These are phyloP conservation scores for Geotrichum bryndzae DNA, from an alignment of 1,139 yeast genomes.

Conservation along the genomic window DNA sequence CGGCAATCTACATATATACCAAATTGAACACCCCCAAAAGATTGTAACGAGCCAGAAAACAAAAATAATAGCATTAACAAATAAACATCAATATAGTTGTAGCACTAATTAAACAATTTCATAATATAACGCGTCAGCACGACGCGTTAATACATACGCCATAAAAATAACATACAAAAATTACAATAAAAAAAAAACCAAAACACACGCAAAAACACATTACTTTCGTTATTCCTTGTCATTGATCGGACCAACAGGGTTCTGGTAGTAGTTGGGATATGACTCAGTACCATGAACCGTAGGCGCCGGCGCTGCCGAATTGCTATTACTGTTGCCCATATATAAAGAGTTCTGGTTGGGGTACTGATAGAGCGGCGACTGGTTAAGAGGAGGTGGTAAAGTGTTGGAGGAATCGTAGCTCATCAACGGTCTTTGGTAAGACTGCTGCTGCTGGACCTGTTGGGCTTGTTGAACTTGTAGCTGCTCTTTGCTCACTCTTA, in stretches of 20 bases:
- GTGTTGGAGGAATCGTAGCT: constrained; percentile 8
- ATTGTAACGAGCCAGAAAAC: background rate
- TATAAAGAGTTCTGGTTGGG: constrained; percentile 3
- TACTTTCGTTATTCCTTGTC: background rate
- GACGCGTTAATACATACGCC: background rate
- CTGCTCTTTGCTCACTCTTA: constrained; percentile 21
- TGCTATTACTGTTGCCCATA: background rate
- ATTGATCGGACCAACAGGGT: background rate
- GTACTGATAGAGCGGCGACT: background rate
- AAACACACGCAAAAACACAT: background rate
- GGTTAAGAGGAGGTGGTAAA: background rate
- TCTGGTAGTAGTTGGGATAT: background rate
- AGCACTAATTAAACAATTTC: background rate
- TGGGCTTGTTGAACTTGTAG: constrained; percentile 19
- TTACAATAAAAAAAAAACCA: background rate
- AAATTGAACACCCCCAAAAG: too few species aligned
- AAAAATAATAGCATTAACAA: background rate
- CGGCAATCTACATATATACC: too few species aligned
- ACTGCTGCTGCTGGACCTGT: constrained; percentile 9
- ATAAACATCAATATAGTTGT: background rate
- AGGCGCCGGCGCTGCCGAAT: constrained; percentile 18
- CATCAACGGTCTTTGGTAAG: constrained; percentile 8
- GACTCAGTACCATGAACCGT: constrained; percentile 12
- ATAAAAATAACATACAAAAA: background rate
- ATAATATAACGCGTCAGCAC: background rate